Conservation (phyloP, 495 filamentous ascomycete species). For the Penicillium robsamsonii region DNA sequence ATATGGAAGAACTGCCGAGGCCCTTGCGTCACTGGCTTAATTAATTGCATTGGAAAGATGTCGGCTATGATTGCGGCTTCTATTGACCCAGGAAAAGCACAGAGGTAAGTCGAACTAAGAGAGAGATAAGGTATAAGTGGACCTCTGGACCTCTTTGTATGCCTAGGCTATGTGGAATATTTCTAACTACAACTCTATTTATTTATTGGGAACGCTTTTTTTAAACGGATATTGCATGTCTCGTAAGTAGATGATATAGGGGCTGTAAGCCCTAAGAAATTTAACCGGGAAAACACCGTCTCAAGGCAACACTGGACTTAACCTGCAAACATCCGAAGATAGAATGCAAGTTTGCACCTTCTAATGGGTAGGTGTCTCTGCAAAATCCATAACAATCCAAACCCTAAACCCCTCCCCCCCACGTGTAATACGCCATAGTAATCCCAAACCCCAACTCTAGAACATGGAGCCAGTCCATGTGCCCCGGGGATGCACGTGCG, state of each 20-base stretch:
- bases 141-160: neutral
- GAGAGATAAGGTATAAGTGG: neutral
- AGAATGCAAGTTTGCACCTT: neutral
- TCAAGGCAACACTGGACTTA: neutral
- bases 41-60: neutral
- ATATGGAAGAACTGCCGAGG: neutral
- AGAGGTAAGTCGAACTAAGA: neutral
- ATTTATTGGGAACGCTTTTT: neutral
- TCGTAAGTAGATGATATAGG: constrained; percentile 4
- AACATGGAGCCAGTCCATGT: constrained; percentile 20
- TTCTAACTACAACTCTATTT: neutral
- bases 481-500: constrained; percentile 2
- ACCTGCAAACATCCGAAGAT: neutral
- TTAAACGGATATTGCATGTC: constrained; percentile 3
- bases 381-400: neutral
- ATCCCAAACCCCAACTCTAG: constrained; percentile 6
- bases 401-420: constrained; percentile 1
- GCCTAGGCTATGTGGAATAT: neutral
- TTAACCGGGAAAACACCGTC: constrained; percentile 7
- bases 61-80: neutral
- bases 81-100: too few species aligned
- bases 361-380: neutral
- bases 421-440: constrained; percentile 10
- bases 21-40: neutral
- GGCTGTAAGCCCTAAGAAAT: neutral